Conservation (phyloP, 176 grass and related monocot species). For the Tillandsia fasciculata region DNA sequence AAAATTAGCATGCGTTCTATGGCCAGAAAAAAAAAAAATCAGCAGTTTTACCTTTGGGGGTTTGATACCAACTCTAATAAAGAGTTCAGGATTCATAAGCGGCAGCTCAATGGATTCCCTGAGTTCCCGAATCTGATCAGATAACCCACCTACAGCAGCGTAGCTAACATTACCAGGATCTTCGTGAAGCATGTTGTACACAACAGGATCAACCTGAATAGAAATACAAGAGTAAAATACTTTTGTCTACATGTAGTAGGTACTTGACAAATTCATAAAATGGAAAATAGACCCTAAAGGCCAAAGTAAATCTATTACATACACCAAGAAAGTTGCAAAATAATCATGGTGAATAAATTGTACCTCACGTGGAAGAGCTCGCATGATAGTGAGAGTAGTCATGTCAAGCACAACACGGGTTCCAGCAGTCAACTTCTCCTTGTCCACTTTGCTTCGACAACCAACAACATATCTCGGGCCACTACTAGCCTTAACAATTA, state of each 20-base stretch:
- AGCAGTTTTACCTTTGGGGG: conserved; percentile 68
- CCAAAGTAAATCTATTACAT: no score
- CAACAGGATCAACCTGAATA: conserved; percentile 81
- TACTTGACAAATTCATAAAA: conserved; percentile 1
- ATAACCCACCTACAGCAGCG: conserved; percentile 89
- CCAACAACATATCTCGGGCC: conserved; percentile 91
- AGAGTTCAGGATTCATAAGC: conserved; percentile 94
- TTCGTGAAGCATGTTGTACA: conserved; percentile 98
- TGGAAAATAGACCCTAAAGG: background rate
- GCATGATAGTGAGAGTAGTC: conserved; percentile 97
- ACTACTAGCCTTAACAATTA: conserved; percentile 94
- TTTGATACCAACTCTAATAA: conserved; percentile 84
- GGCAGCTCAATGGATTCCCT: conserved; percentile 92
- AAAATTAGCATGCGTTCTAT: no score
- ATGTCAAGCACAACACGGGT: conserved; percentile 95
- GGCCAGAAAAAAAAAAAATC: background rate
- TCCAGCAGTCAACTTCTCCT: conserved; percentile 76
- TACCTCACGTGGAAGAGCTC: conserved; percentile 86
- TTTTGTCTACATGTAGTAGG: no score
- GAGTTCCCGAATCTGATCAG: conserved; percentile 87
- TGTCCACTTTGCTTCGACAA: conserved; percentile 90
- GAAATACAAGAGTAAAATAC: background rate
- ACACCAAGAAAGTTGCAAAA: no score
- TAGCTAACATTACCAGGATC: conserved; percentile 97
- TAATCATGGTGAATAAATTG: no score